Base-by-base conservation (phyloP, 2,329 filamentous ascomycete genomes). In the Plenodomus tracheiphilus region DNA sequence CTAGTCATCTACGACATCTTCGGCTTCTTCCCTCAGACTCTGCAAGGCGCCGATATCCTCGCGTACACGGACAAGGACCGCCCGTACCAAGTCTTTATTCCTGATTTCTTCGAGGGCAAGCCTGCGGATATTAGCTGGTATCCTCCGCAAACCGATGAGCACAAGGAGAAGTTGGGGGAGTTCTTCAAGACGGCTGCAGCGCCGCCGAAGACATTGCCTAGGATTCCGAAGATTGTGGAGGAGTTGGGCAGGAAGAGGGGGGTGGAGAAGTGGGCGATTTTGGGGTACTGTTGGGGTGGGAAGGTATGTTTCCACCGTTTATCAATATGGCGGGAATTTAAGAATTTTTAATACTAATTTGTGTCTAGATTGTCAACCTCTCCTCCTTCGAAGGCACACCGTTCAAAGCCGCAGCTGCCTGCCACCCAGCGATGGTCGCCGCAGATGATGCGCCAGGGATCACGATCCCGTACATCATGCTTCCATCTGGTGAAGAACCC, bases 1-100 rank as follows among this genome's bases (percentile, higher is more conserved):
- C 71, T 86, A 21, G 71, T 85, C 53, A 66, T 85, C 52, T 85
- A 75, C 75, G 82, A 85, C 62, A 84, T 85, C 69, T 86, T 86
- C 64, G 83, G 83, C 43, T 85, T 81, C 77, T 85, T 82, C 71
- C 76, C 77, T 9, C 83, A 86, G 64, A 85, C 82, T 9, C 59
- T 85, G 16, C 83, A 86, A 62, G 83, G 83, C 39, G 82, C 83
- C 54, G 83, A 86, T 58, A 85, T 85, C 61, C 79, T 85, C 36
- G 80, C 83, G 21, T 72, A 75, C 58, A 75, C 78, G 28, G 78
- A 86, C 80, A 87, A 88, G 84, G 73, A 82, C 77, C 70, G 78
- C 51, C 84, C 88, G 66, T 94, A 95, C 78, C 85, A 85, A 61
- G 89, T 96, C 59, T 91, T 92, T 75, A 92, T 97, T 56, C 92